Base-by-base conservation (phyloP, 202 grass and related monocot species). In the Schoenoplectus tabernaemontani region DNA sequence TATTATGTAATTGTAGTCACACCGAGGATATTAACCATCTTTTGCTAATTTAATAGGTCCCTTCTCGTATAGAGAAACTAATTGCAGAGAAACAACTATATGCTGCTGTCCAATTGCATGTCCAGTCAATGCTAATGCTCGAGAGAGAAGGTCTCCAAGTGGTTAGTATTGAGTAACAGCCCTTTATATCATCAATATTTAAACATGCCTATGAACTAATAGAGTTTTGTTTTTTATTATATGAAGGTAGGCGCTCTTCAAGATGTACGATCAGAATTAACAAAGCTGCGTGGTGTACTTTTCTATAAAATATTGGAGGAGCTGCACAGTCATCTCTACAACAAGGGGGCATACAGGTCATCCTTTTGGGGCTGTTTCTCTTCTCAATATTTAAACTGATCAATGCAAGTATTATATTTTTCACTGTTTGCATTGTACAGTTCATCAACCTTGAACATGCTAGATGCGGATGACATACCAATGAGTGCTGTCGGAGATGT, bases 281-380 rank as follows among this genome's bases (percentile, higher is more conserved):
- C 82, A 78, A 98, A 98, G 85, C 84, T 92, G 81, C 91, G 89
- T 37, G 96, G 91, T 47, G 81, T 89, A 81, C 85, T 98, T 12
- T 98, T 95, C 71, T 98, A 92, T 81, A 98, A 98, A 89, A 86
- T 98, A 85, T 89, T 98, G 81, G 96, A 95, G 84, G 96, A 98
- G 82, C 80, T 98, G 58, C 96, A 98, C 76, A 84, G 43, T 57
- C 96, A 98, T 90, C 84, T 98, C 83, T 98, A 98, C 68, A 95
- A 88, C 57, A 98, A 89, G 81, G 96, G 96, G 44, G 88, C 86
- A 82, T 91, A 91, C 70, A 95, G 85, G 96, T 95, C 77, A 46
- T 19, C 44, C 80, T 7, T 70, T 66, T 73, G 24, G 33, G 20
- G 8, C 60, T 77, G 15, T 28, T 81, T 82, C 64, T 81, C 56